These are phyloP conservation scores for Canavalia ensiformis DNA, from an alignment of 306 rosid species.

Conservation along the genomic window DNA sequence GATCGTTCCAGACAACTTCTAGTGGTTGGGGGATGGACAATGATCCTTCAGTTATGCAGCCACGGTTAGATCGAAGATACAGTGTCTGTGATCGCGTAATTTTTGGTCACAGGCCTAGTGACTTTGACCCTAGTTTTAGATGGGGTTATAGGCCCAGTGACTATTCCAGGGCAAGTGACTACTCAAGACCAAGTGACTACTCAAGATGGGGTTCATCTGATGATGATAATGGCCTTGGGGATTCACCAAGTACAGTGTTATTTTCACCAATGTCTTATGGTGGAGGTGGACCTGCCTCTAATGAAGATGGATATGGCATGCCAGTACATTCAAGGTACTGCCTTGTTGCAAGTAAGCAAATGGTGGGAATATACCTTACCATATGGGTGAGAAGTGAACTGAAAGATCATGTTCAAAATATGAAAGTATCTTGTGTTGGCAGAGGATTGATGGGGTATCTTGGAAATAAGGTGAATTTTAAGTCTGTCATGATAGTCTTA, in stretches of 20 bases:
- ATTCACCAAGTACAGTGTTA: constrained; percentile 93
- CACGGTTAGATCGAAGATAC: constrained; percentile 86
- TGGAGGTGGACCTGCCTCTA: constrained; percentile 75
- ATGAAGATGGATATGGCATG: constrained; percentile 83
- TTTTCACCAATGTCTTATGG: constrained; percentile 87
- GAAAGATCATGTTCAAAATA: constrained; percentile 86
- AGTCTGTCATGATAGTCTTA: constrained; percentile 19
- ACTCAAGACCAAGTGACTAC: constrained; percentile 77
- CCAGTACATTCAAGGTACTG: constrained; percentile 89
- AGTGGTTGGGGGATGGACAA: constrained; percentile 87
- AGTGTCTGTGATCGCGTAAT: constrained; percentile 97
- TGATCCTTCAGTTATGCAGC: constrained; percentile 82
- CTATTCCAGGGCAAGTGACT: constrained; percentile 80
- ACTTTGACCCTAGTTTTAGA: constrained; percentile 76
- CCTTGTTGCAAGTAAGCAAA: constrained; percentile 98
- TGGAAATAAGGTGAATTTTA: constrained; percentile 85
- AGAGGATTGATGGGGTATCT: constrained; percentile 99
- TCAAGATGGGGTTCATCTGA: constrained; percentile 97
- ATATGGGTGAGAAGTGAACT: constrained; percentile 95
- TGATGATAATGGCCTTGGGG: constrained; percentile 88
- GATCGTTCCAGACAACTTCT: constrained; percentile 91
- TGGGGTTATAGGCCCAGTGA: constrained; percentile 94
- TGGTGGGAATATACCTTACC: constrained; percentile 98
- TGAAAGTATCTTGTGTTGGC: constrained; percentile 97
- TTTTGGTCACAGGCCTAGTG: constrained; percentile 85